Base-by-base conservation (phyloP, 306 rosid genomes). In the Luffa acutangula region DNA sequence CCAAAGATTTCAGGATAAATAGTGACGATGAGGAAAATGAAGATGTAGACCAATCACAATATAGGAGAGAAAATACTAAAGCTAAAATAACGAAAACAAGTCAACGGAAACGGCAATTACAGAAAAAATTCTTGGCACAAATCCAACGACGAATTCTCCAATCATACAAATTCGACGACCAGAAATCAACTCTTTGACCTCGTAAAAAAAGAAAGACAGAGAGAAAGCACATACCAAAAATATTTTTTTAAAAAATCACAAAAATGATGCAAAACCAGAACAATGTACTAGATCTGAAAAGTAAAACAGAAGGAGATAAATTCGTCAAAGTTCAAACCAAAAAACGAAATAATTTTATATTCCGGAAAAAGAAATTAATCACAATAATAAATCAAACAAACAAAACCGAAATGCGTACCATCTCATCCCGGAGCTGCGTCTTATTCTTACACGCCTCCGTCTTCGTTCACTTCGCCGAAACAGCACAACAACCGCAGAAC, bases 381-480 rank as follows among this genome's bases (percentile, higher is more conserved):
- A 60, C 1, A 60, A 60, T 14, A 11, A 60, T 2, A 63, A 73
- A 46, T 14, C 77, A 31, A 31, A 25, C 2, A 70, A 71, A 73
- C 31, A 33, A 51, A n/a, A 52, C 74, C 52, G 71, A 86, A 88
- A 75, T 37, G 83, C 93, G 31, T 84, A 96, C 99, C 98, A 91
- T 96, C 82, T 93, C 99, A 96, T 96, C 82, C 86, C 96, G 90
- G 54, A 78, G 81, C 62, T 85, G 80, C 80, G 81, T 84, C 84
- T 78, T 84, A 78, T 83, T 82, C 82, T 78, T 82, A 81, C 76
- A 85, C 80, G 87, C 42, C 92, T 88, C 96, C 99, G 98, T 91
- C 87, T 93, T 87, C 62, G 93, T 74, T 83, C 80, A 76, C 89
- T 74, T 52, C 39, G 21, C 73, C 52, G 84, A 60, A 80, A 66